Conservation (phyloP, 768 basidiomycete genomes). For the Pleurotus citrinopileatus region DNA sequence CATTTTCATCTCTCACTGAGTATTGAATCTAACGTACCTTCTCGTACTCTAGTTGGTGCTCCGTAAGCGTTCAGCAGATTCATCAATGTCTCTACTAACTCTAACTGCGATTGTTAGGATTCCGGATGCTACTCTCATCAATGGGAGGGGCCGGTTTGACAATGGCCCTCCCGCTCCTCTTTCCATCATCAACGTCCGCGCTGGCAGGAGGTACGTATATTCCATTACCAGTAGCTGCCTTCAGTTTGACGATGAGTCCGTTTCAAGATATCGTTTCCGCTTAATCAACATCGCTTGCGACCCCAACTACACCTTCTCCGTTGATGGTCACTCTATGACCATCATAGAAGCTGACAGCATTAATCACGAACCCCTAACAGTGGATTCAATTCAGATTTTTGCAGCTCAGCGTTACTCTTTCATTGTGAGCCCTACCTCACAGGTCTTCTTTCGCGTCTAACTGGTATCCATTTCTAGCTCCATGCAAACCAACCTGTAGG, state of each 20-base stretch:
- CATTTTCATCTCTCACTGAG: too few species aligned
- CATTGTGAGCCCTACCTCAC: too few species aligned
- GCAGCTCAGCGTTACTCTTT: conserved; percentile 42
- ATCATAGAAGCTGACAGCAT: conserved; percentile 53
- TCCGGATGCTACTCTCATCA: conserved; percentile 32
- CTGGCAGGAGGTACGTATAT: too few species aligned
- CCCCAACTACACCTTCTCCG: conserved; percentile 37
- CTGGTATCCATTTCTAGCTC: too few species aligned
- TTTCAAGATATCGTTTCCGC: conserved; percentile 37
- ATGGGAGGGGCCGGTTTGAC: conserved; percentile 34
- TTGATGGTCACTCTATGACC: conserved; percentile 45
- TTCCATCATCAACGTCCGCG: conserved; percentile 31
- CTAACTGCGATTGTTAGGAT: too few species aligned
- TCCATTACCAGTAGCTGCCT: too few species aligned
- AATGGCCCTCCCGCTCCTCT: conserved; percentile 22
- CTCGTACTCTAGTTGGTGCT: neutral
- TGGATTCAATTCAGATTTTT: conserved; percentile 43
- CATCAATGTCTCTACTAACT: too few species aligned
- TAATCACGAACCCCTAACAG: conserved; percentile 38
- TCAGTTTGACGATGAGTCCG: too few species aligned
- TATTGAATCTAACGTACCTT: neutral
- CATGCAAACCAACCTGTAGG: conserved; percentile 15
- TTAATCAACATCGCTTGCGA: conserved; percentile 32
- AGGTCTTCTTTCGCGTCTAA: too few species aligned
- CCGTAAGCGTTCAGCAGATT: conserved; percentile 8